Percentiles rank a stretch among this genome's conserved stretches.
Evolutionary conservation across 371 early-diverging fungal genomes (phyloP).

Genomic region (Mucor saturninus): DNA sequence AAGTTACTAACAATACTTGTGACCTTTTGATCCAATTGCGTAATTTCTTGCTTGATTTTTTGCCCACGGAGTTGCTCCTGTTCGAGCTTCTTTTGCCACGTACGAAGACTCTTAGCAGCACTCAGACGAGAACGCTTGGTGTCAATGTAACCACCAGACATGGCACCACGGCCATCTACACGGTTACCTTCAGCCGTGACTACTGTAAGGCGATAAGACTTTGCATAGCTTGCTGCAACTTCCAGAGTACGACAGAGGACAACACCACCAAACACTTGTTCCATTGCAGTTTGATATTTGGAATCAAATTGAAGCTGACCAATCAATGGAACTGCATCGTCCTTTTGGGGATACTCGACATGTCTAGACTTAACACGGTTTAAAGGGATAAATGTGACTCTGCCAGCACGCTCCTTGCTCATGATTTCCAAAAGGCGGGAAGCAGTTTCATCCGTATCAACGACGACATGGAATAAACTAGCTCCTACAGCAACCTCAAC

Average conservation of each 20-base stretch:
- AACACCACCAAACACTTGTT: conserved; percentile 88
- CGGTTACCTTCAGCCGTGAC: conserved; percentile 94
- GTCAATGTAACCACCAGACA: conserved; percentile 93
- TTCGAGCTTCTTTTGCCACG: conserved; percentile 46
- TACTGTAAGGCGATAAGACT: conserved; percentile 75
- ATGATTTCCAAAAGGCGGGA: conserved; percentile 76
- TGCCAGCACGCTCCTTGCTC: conserved; percentile 76
- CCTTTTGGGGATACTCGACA: conserved; percentile 70
- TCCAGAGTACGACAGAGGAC: conserved; percentile 90
- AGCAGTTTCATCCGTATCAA: conserved; percentile 94
- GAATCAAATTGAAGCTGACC: conserved; percentile 73
- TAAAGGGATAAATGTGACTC: conserved; percentile 97
- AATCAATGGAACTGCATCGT: conserved; percentile 87
- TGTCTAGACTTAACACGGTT: conserved; percentile 74
- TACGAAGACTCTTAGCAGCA: conserved; percentile 59
- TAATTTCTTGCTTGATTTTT: conserved; percentile 56
- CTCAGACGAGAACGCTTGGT: conserved; percentile 77
- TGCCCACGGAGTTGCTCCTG: conserved; percentile 53
- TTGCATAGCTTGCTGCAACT: conserved; percentile 80
- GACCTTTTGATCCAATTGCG: conserved; percentile 73
- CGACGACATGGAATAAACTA: conserved; percentile 97
- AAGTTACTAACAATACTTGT: conserved; percentile 57
- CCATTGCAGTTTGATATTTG: conserved; percentile 70
- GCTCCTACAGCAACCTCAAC: conserved; percentile 92
- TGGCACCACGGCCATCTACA: conserved; percentile 91